Evolutionary conservation across 2,329 filamentous ascomycete species (phyloP).

Genomic region (Magnaporthiopsis rhizophila): DNA sequence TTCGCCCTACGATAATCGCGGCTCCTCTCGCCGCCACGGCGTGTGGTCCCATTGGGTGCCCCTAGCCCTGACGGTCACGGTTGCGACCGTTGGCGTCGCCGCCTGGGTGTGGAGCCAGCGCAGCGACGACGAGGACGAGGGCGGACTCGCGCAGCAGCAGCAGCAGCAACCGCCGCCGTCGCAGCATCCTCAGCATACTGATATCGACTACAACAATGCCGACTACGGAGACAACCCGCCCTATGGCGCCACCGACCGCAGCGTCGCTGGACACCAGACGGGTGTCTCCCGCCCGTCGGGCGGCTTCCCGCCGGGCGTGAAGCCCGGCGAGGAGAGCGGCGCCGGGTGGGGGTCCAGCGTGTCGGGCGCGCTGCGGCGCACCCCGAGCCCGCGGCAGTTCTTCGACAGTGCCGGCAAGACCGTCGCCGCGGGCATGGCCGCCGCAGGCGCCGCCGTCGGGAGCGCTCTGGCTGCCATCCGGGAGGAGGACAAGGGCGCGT

Average conservation of each 20-base stretch:
- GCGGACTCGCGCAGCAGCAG: constrained; percentile 36
- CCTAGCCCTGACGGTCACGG: constrained; percentile 74
- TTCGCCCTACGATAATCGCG: constrained; percentile 52
- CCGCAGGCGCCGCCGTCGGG: constrained; percentile 73
- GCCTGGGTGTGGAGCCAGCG: constrained; percentile 95
- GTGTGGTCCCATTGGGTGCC: constrained; percentile 83
- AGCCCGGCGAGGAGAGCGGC: constrained; percentile 30
- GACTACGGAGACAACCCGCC: constrained; percentile 43
- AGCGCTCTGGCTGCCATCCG: constrained; percentile 75
- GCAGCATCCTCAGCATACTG: constrained; percentile 4
- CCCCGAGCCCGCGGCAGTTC: constrained; percentile 81
- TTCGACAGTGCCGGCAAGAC: constrained; percentile 76
- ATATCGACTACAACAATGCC: constrained; percentile 38
- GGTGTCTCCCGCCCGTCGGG: constrained; percentile 21
- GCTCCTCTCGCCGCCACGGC: constrained; percentile 51
- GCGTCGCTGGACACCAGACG: constrained; percentile 24
- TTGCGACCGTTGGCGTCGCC: constrained; percentile 77
- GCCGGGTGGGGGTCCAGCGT: constrained; percentile 62
- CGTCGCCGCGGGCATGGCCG: constrained; percentile 72
- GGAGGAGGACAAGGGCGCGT: constrained; percentile 74
- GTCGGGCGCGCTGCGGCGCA: constrained; percentile 72
- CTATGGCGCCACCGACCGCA: constrained; percentile 33
- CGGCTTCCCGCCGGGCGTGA: constrained; percentile 30
- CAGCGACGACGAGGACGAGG: constrained; percentile 56
- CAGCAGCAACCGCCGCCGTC: constrained; percentile 1